Evolutionary conservation across 257 asterid genomes (phyloP), one percentile per base, ranked within the genome.

Genomic region (Lithospermum erythrorhizon): DNA sequence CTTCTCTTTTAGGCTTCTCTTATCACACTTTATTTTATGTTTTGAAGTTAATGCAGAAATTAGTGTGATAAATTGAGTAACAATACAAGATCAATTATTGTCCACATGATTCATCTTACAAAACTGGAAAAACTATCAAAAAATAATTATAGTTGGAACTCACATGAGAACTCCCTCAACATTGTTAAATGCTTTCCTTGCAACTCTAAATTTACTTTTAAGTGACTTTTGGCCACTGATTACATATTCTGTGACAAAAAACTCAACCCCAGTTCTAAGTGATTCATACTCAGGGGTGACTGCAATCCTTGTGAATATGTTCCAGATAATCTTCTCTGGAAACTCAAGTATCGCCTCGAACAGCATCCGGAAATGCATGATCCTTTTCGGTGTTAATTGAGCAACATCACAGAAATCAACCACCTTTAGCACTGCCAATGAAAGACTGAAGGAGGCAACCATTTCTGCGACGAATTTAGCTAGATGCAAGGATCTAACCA

Each of bases 351-450:
- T 62, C 59, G 86, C 81, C 76, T 83, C 91, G 53, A 93, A 93
- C 22, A 93, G 80, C 86, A 93, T 70, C 37, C 94, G 84, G 25
- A 93, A 86, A 74, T 93, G 98, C 95, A 89, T 81, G n/a, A 81
- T 77, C 72, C 80, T 82, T 72, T 86, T 86, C 1, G 96, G 77
- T 55, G 83, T 81, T 61, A 81, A 70, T 55, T 76, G 79, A 22
- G 60, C 15, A 17, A 78, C 68, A 56, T 89, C 87, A 11, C 66
- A 65, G 21, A 93, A 75, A 51, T 89, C 98, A 15, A 84, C 90
- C 27, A 69, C 83, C 82, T 93, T 89, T 32, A 93, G 52, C 61
- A 80, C 85, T 55, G 94, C 89, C 27, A 93, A 79, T 18, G 97
- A 88, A 55, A 87, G 75, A 70, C 88, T 83, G 58, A 80, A 87